Evolutionary conservation across 2,329 filamentous ascomycete genomes (phyloP).

Genomic region (Aspergillus sp.): DNA sequence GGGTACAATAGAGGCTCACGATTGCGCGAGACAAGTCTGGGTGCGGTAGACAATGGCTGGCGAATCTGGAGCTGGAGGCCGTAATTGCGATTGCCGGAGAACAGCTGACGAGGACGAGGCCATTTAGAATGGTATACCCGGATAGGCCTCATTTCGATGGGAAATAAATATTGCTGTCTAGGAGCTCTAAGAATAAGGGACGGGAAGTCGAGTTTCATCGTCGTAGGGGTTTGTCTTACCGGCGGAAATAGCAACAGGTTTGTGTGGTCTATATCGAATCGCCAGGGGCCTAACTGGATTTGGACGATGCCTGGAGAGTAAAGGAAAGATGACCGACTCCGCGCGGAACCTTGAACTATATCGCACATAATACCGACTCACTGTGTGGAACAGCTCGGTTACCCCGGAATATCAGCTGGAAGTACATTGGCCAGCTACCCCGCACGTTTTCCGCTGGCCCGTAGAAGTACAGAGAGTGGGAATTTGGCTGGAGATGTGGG

Average conservation of each 20-base stretch:
- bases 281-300: no score
- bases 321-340: no score
- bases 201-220: no score
- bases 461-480: neutral
- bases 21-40: no score
- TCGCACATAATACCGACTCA: neutral
- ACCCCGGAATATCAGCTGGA: neutral
- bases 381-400: neutral
- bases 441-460: neutral
- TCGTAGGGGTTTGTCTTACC: no score
- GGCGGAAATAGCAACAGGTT: neutral
- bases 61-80: neutral
- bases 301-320: no score
- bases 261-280: no score
- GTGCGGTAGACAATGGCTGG: neutral
- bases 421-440: neutral
- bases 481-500: neutral
- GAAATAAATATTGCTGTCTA: neutral
- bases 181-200: neutral
- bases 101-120: neutral
- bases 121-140: neutral
- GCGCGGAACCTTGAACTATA: neutral
- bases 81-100: neutral
- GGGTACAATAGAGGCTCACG: no score
- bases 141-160: neutral